Percentiles rank a stretch among this genome's conserved stretches.
Conservation (phyloP, 192 early-diverging fungal genomes). For the Kickxella alabastrina region DNA sequence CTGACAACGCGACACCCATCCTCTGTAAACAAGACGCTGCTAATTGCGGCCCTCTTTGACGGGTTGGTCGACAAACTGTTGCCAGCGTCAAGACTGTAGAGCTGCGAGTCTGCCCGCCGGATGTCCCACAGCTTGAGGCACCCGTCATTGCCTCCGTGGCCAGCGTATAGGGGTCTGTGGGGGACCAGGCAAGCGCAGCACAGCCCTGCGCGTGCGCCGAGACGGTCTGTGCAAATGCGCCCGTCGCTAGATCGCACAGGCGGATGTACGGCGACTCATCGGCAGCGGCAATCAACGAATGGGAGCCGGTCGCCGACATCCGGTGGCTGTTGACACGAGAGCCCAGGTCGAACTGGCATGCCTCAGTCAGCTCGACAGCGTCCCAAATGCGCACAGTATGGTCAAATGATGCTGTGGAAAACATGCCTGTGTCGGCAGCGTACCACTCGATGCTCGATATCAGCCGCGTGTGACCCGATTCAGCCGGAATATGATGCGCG, state of each 20-base stretch:
- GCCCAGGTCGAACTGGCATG: constrained; percentile 66
- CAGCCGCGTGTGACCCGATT: constrained; percentile 58
- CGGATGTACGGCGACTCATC: constrained; percentile 63
- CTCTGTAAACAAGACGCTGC: constrained; percentile 62
- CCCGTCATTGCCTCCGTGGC: constrained; percentile 76
- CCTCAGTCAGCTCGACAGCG: constrained; percentile 63
- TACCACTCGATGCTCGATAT: constrained; percentile 78
- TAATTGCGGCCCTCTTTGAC: constrained; percentile 59
- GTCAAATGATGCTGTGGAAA: constrained; percentile 76
- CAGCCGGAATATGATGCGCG: constrained; percentile 13
- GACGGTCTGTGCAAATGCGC: constrained; percentile 35
- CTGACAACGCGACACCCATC: constrained; percentile 61
- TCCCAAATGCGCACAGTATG: constrained; percentile 78
- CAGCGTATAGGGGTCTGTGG: constrained; percentile 61
- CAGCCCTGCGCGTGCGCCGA: constrained; percentile 60
- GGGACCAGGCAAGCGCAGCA: constrained; percentile 71
- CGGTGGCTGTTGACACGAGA: constrained; percentile 64
- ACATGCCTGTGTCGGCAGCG: constrained; percentile 79
- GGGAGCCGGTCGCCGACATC: constrained; percentile 72
- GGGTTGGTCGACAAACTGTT: constrained; percentile 2
- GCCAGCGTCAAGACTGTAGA: constrained; percentile 52
- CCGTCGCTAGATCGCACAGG: constrained; percentile 68
- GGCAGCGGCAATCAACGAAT: constrained; percentile 76
- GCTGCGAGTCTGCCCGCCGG: constrained; percentile 63
- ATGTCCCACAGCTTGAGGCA: constrained; percentile 82